A percentile compares a stretch with the other conserved stretches of the same genome.
phyloP scores from a whole-genome alignment of 2,329 filamentous ascomycete genomes.

The Cladobotryum mycophilum region DNA sequence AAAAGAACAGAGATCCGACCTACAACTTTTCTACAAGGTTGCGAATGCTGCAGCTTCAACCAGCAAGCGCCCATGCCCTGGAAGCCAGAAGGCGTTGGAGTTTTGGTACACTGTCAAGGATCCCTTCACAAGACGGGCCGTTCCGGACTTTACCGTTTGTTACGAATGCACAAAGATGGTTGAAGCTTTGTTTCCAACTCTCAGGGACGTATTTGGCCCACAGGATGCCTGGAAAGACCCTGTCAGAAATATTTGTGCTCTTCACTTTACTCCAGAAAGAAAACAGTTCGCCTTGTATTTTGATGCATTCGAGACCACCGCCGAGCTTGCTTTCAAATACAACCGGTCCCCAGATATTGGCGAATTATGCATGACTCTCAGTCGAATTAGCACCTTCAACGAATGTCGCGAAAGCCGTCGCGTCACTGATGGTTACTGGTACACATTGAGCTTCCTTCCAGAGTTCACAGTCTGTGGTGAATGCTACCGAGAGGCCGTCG shows the following conservation, averaged over 20 bases:
- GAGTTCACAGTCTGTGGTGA: conserved; percentile 81
- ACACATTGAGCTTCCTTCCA: conserved; percentile 67
- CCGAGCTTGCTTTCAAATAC: conserved; percentile 42
- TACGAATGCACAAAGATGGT: conserved; percentile 66
- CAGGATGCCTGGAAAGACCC: conserved; percentile 40
- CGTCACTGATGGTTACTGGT: conserved; percentile 62
- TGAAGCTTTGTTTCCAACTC: conserved; percentile 65
- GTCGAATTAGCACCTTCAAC: conserved; percentile 48
- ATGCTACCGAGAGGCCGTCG: conserved; percentile 77
- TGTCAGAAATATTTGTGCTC: conserved; percentile 56
- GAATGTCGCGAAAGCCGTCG: conserved; percentile 63
- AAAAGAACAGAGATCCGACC: conserved; percentile 59
- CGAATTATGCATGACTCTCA: conserved; percentile 58
- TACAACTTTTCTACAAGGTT: conserved; percentile 64
- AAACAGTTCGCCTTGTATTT: conserved; percentile 54
- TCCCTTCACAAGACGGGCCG: conserved; percentile 53
- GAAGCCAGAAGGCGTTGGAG: conserved; percentile 46
- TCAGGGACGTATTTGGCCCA: conserved; percentile 60
- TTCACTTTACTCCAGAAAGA: conserved; percentile 52
- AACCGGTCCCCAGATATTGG: conserved; percentile 48
- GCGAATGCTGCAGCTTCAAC: conserved; percentile 50
- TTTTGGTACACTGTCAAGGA: conserved; percentile 74
- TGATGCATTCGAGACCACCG: conserved; percentile 52
- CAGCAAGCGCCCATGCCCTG: conserved; percentile 51
- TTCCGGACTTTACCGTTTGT: conserved; percentile 71